These are phyloP conservation scores for Neotropicomus parvogracilis DNA, from an alignment of 1,284 basidiomycete species.

Conservation along the genomic window DNA sequence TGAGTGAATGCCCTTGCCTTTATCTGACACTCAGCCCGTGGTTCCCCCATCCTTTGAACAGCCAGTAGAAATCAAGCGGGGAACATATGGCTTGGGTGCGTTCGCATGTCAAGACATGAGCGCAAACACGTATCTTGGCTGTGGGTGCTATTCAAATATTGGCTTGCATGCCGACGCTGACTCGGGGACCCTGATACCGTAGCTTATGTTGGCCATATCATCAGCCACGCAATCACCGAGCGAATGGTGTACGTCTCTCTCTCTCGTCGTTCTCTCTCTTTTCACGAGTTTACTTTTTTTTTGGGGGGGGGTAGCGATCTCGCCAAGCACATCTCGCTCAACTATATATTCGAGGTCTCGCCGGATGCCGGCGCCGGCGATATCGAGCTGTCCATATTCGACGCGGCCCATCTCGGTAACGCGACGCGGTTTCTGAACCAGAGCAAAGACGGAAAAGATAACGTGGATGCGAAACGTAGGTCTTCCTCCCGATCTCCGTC, in stretches of 20 bases:
- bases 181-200: not conserved
- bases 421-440: slow-evolving; percentile 57
- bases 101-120: slow-evolving; percentile 42
- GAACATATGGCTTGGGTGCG: slow-evolving; percentile 49
- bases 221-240: slow-evolving; percentile 39
- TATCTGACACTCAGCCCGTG: not conserved
- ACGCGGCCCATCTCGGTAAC: slow-evolving; percentile 51
- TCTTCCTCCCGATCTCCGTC: too few species aligned
- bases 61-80: slow-evolving; percentile 41
- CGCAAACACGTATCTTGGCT: slow-evolving; percentile 44
- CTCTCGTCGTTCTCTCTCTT: too few species aligned
- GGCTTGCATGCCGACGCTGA: not conserved
- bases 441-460: slow-evolving; percentile 27
- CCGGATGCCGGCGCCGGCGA: slow-evolving; percentile 12
- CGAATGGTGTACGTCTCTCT: slow-evolving; percentile 6
- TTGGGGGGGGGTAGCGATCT: slow-evolving; percentile 27
- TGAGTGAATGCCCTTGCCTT: not conserved
- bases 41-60: slow-evolving; percentile 2
- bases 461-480: slow-evolving; percentile 43
- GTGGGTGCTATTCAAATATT: slow-evolving; percentile 29
- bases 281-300: not conserved
- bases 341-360: slow-evolving; percentile 48
- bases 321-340: slow-evolving; percentile 35
- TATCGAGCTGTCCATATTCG: slow-evolving; percentile 31
- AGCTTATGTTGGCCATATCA: slow-evolving; percentile 61